A percentile compares a stretch with the other conserved stretches of the same genome.
Evolutionary conservation across 75 land plant genomes (phyloP).

Genomic region (Isoetes taiwanensis): DNA sequence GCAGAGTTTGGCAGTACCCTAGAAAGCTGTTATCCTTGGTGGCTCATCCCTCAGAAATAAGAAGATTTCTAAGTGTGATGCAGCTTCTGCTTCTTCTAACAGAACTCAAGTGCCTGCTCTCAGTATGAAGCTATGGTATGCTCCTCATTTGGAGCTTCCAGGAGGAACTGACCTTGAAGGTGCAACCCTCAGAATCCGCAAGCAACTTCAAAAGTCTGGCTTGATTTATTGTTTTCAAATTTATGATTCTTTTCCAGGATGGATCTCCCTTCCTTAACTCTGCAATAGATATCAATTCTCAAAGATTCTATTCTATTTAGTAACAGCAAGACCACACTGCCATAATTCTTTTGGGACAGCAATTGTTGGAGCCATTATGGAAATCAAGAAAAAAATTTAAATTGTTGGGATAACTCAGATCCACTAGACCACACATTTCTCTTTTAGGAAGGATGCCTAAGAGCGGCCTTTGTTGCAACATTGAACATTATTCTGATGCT

Average conservation of each 20-base stretch:
- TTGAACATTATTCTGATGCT: conserved; percentile 45
- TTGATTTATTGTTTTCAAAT: too few species aligned
- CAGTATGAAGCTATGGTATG: conserved; percentile 80
- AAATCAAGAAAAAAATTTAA: too few species aligned
- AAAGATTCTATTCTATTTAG: too few species aligned
- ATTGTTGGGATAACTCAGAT: too few species aligned
- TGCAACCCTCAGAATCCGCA: too few species aligned
- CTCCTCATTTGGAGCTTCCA: conserved; percentile 44
- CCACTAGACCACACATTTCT: conserved; percentile 53
- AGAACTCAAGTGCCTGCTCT: conserved; percentile 71
- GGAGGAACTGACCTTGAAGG: conserved; percentile 48
- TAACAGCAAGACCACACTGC: too few species aligned
- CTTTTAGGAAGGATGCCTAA: conserved; percentile 65
- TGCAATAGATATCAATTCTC: too few species aligned
- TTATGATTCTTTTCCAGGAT: too few species aligned
- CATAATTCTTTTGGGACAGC: too few species aligned
- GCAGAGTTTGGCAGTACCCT: conserved; percentile 88
- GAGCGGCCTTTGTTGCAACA: conserved; percentile 35
- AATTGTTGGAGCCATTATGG: too few species aligned
- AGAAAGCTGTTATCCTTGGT: conserved; percentile 33
- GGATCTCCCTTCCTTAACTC: too few species aligned
- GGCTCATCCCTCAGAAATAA: conserved; percentile 40
- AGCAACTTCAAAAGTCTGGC: too few species aligned
- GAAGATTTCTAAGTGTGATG: conserved; percentile 43
- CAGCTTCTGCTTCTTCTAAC: conserved; percentile 45